Percentiles rank a stretch among this genome's conserved stretches.
These are phyloP conservation scores for Leucocoprinus sp. DNA, from an alignment of 768 basidiomycete genomes.

Conservation along the genomic window DNA sequence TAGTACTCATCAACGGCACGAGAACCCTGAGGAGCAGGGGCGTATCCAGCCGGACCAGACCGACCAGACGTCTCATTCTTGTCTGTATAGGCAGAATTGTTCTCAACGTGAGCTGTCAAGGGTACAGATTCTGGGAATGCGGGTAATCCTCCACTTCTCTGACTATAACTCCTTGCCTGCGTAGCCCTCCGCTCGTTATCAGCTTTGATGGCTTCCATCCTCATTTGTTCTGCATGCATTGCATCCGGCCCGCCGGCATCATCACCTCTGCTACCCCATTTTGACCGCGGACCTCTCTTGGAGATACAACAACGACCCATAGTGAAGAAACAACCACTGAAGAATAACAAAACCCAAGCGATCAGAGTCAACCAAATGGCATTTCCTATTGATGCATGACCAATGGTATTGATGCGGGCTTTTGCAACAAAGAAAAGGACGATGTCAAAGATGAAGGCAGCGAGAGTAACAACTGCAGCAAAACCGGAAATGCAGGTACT, in stretches of 20 bases:
- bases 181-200: slow-evolving; percentile 75
- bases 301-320: slow-evolving; percentile 81
- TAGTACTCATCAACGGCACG: slow-evolving; percentile 77
- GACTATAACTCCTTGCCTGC: slow-evolving; percentile 33
- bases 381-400: slow-evolving; percentile 73
- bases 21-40: slow-evolving; percentile 53
- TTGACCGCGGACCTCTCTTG: slow-evolving; percentile 31
- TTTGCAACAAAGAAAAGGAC: slow-evolving; percentile 87
- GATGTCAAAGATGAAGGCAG: slow-evolving; percentile 91
- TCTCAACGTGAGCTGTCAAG: slow-evolving; percentile 50
- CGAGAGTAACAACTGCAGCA: slow-evolving; percentile 67
- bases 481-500: slow-evolving; percentile 77
- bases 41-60: slow-evolving; percentile 51
- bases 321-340: slow-evolving; percentile 83
- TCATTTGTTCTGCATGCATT: slow-evolving; percentile 55
- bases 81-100: slow-evolving; percentile 48
- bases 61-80: slow-evolving; percentile 21
- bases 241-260: slow-evolving; percentile 19
- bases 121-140: slow-evolving; percentile 72
- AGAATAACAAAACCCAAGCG: slow-evolving; percentile 80
- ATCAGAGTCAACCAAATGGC: slow-evolving; percentile 89
- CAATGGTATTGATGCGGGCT: slow-evolving; percentile 73
- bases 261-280: slow-evolving; percentile 30
- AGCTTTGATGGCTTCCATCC: slow-evolving; percentile 79
- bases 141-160: slow-evolving; percentile 59